Conservation (phyloP, 352 stramenopile species). For the Pythium phragmitis region DNA sequence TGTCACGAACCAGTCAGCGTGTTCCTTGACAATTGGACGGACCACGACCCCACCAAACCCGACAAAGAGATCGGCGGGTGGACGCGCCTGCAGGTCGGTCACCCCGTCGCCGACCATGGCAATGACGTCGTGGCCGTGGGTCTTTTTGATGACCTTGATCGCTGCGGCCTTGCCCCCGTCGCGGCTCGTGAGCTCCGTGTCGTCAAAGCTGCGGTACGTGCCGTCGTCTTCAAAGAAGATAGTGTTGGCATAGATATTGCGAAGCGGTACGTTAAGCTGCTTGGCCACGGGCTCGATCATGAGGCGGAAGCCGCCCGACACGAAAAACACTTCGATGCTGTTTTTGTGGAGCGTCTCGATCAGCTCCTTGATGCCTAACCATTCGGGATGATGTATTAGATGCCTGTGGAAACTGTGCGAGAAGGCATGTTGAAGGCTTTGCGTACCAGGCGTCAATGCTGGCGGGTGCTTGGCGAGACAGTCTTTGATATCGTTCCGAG, state of each 20-base stretch:
- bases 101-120: conserved; percentile 99
- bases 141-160: conserved; percentile 90
- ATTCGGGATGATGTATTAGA: not conserved
- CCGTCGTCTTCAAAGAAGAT: conserved; percentile 92
- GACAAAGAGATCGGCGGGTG: conserved; percentile 96
- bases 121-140: conserved; percentile 91
- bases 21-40: conserved; percentile 91
- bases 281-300: conserved; percentile 98
- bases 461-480: conserved; percentile 92
- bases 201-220: conserved; percentile 93
- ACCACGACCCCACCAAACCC: conserved; percentile 97
- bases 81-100: conserved; percentile 97
- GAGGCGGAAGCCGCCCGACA: conserved; percentile 97
- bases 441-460: conserved; percentile 76
- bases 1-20: conserved; percentile 97
- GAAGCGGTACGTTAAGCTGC: conserved; percentile 74
- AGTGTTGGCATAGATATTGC: conserved; percentile 98
- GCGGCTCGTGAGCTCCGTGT: conserved; percentile 91
- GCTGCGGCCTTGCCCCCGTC: conserved; percentile 80
- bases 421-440: not conserved
- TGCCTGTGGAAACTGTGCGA: not conserved
- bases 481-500: conserved; percentile 78
- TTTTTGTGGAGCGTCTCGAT: conserved; percentile 89
- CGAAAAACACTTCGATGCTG: conserved; percentile 94
- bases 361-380: conserved; percentile 81